Conservation (phyloP, 176 grass and related monocot genomes). For the Pharus latifolius region DNA sequence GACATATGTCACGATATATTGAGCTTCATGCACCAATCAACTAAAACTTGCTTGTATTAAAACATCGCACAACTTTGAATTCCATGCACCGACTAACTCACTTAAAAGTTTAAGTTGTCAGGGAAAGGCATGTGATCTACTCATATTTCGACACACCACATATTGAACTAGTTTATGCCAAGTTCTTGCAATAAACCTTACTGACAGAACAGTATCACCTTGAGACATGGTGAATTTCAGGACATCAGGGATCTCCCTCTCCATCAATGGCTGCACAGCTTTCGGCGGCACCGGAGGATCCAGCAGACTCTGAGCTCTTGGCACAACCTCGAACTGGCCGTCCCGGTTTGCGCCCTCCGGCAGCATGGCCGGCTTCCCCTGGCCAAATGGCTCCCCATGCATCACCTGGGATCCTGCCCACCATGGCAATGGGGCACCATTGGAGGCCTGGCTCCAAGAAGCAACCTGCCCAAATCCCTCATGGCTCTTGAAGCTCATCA, state of each 20-base stretch:
- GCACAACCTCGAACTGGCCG: constrained; percentile 30
- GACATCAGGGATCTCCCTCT: constrained; percentile 30
- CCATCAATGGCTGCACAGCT: neutral
- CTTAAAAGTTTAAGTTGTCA: too few species aligned
- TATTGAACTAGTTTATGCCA: neutral
- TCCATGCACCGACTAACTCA: too few species aligned
- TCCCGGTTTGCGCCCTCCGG: constrained; percentile 22
- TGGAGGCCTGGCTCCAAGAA: neutral
- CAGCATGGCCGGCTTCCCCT: constrained; percentile 22
- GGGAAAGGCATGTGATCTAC: too few species aligned
- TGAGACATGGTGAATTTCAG: constrained; percentile 48
- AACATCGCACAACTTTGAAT: too few species aligned
- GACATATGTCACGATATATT: too few species aligned
- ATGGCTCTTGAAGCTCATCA: constrained; percentile 42
- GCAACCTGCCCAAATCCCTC: constrained; percentile 17
- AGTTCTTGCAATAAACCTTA: neutral
- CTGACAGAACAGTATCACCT: constrained; percentile 33
- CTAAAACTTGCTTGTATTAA: too few species aligned
- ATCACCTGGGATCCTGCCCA: constrained; percentile 42
- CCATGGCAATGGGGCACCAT: constrained; percentile 34
- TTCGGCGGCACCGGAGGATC: neutral
- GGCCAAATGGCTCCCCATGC: constrained; percentile 33
- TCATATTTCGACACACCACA: too few species aligned
- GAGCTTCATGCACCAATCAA: too few species aligned
- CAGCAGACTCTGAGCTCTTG: constrained; percentile 12